These are phyloP conservation scores for Cystofilobasidium bisporidii DNA, from an alignment of 768 basidiomycete species.

Conservation along the genomic window DNA sequence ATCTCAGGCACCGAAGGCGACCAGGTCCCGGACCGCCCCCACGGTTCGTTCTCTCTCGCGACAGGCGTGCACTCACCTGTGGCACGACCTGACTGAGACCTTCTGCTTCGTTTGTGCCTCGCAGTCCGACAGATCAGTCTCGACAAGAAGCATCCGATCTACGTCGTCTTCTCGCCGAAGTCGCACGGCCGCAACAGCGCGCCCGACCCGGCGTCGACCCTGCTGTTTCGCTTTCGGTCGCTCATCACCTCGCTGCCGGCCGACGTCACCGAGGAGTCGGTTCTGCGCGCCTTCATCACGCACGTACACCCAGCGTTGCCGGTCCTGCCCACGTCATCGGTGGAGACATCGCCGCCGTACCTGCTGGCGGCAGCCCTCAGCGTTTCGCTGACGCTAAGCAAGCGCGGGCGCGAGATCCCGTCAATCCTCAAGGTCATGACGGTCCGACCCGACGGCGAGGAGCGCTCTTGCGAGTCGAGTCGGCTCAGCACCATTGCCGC, in stretches of 20 bases:
- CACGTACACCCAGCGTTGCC: slow-evolving; percentile 29
- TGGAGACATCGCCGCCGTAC: slow-evolving; percentile 21
- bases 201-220: slow-evolving; percentile 6
- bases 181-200: slow-evolving; percentile 20
- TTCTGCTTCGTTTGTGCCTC: too few species aligned
- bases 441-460: slow-evolving; percentile 8
- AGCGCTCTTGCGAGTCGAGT: slow-evolving; percentile 20
- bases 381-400: slow-evolving; percentile 25
- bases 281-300: slow-evolving; percentile 18
- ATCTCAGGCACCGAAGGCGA: slow-evolving; percentile 28
- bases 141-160: slow-evolving; percentile 29
- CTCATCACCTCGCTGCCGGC: slow-evolving; percentile 26
- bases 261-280: slow-evolving; percentile 23
- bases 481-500: slow-evolving; percentile 23
- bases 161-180: slow-evolving; percentile 29
- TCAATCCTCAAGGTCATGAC: slow-evolving; percentile 13
- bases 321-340: slow-evolving; percentile 27
- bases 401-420: slow-evolving; percentile 23
- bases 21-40: slow-evolving; percentile 15
- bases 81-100: too few species aligned
- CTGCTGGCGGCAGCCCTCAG: slow-evolving; percentile 27
- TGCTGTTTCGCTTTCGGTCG: slow-evolving; percentile 21
- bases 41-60: slow-evolving; percentile 8
- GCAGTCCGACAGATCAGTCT: slow-evolving; percentile 18
- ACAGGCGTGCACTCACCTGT: too few species aligned